Evolutionary conservation across 441 rosid species (phyloP), one percentile per base, ranked within the genome.

Genomic region (Populus hybrid): DNA sequence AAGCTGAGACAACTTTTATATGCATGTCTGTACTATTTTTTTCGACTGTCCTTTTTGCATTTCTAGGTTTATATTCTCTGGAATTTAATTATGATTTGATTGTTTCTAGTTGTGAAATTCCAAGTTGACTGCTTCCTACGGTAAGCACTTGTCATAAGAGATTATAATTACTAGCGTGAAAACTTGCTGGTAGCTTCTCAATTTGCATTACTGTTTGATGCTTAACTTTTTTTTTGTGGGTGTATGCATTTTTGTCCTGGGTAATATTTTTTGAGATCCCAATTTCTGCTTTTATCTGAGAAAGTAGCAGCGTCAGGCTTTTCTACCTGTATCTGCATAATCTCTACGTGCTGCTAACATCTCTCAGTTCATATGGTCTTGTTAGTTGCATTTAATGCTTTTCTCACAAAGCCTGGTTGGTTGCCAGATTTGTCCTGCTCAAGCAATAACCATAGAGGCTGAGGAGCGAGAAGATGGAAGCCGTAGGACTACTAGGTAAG

Each of bases 381-480:
- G 6, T 14, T 53, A 56, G 61, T 53, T 70, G 59, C 66, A 18
- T 56, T 53, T 23, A 24, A 16, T 73, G 56, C 7, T 77, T 78
- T 28, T 78, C 73, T 85, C 40, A 85, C 68, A 71, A 31, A 61
- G 20, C 69, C 11, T 73, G 72, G 45, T 80, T 40, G 75, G 74
- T 82, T 78, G 73, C 79, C 84, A 92, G 98, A 84, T 95, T 72
- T 95, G 99, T 76, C 99, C 99, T 65, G 98, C 98, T 42, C 99
- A 90, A 86, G 98, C 99, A 42, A 95, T 95, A 83, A 95, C 99
- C 50, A 95, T 93, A 59, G 98, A 95, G 84, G 99, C 98, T 12
- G 98, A 95, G 81, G 99, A 94, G 73, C 89, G 99, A 69, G 98
- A 95, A 86, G 97, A 95, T 90, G 99, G 99, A 80, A 95, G 99